phyloP scores from a whole-genome alignment of 345 rosid genomes.

The Ailanthus altissimus region DNA sequence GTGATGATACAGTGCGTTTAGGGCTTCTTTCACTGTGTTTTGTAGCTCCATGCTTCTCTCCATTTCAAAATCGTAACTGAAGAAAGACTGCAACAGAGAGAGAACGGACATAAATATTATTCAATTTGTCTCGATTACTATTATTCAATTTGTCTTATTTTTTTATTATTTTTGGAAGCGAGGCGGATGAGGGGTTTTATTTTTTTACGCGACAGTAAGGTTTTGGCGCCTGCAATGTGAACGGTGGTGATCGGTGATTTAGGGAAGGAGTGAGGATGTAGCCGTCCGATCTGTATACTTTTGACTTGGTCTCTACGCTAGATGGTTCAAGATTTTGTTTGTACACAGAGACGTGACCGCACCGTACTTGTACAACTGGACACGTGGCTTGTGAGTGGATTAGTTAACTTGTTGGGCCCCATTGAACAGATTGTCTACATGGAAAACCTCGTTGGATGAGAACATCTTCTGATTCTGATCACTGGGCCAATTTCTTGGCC shows the following conservation, averaged over 20 bases:
- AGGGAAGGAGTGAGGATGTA: not conserved
- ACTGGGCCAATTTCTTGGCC: not conserved
- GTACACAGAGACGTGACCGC: not conserved
- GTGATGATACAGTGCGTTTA: conserved; percentile 93
- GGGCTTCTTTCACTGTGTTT: conserved; percentile 91
- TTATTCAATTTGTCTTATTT: not conserved
- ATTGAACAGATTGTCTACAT: not conserved
- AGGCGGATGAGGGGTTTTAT: not conserved
- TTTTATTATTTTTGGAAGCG: not conserved
- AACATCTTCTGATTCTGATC: not conserved
- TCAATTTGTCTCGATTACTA: not conserved
- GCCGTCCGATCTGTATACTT: not conserved
- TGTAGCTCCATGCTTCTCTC: conserved; percentile 71
- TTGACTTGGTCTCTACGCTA: not conserved
- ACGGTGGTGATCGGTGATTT: not conserved
- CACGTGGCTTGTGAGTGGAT: conserved; percentile 11
- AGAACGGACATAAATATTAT: not conserved
- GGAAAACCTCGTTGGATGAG: not conserved
- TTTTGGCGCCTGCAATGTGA: conserved; percentile 14
- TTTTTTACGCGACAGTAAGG: not conserved
- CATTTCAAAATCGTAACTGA: conserved; percentile 31
- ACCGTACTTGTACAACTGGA: not conserved
- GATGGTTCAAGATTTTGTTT: not conserved
- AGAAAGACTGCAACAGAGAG: not conserved
- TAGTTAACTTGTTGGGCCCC: not conserved